Evolutionary conservation across 805 yeast genomes (phyloP).

Genomic region (Candida easanensis): DNA sequence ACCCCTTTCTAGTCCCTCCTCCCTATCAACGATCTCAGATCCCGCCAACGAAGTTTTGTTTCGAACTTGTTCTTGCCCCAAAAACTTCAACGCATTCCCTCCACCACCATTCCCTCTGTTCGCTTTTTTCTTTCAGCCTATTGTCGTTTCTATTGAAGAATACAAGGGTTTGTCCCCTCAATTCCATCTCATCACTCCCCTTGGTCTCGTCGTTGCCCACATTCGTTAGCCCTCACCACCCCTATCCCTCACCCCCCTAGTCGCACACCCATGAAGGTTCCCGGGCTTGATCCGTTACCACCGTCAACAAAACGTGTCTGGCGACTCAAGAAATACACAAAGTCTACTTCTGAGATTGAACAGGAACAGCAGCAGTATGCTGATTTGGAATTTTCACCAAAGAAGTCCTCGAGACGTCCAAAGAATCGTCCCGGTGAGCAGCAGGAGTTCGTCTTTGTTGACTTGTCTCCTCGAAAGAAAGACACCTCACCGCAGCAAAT

Average conservation of each 20-base stretch:
- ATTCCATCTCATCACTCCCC: background rate
- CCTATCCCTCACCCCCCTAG: background rate
- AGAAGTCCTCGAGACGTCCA: conserved; percentile 26
- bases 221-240: background rate
- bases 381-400: conserved; percentile 26
- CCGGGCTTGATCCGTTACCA: conserved; percentile 5
- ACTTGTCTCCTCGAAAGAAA: conserved; percentile 28
- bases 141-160: no score
- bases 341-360: conserved; percentile 23
- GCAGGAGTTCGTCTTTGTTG: conserved; percentile 30
- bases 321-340: conserved; percentile 27
- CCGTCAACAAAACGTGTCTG: conserved; percentile 26
- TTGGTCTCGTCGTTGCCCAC: background rate
- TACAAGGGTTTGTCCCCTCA: no score
- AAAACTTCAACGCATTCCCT: no score
- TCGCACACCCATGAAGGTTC: conserved; percentile 11
- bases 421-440: conserved; percentile 24
- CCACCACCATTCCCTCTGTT: no score
- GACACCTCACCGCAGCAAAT: background rate
- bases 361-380: conserved; percentile 25
- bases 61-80: no score
- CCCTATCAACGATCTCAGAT: no score
- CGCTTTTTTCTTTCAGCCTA: no score
- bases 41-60: no score
- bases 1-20: no score